Evolutionary conservation across 2,329 filamentous ascomycete genomes (phyloP).

Genomic region (Fonsecaea erecta): DNA sequence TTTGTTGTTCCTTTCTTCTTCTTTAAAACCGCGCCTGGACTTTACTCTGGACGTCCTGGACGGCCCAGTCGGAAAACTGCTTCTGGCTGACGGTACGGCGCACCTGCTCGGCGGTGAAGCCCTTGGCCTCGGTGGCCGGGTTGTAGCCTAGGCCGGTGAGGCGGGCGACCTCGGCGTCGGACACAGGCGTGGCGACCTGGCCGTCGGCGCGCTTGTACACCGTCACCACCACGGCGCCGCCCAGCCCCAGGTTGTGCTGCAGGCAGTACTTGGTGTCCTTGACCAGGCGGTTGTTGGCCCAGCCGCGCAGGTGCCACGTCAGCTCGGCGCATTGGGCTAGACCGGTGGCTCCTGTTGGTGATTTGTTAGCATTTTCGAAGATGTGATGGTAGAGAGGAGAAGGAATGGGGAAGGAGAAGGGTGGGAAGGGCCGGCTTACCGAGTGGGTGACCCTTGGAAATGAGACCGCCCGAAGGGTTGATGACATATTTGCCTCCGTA

Average conservation of each 20-base stretch:
- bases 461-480: constrained; percentile 92
- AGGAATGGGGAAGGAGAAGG: not conserved
- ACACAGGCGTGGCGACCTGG: constrained; percentile 63
- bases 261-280: constrained; percentile 72
- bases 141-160: constrained; percentile 81
- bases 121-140: constrained; percentile 85
- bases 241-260: constrained; percentile 92
- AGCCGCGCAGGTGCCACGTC: constrained; percentile 92
- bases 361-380: constrained; percentile 15
- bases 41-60: constrained; percentile 75
- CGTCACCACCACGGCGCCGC: constrained; percentile 86
- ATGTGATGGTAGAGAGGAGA: not conserved
- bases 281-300: constrained; percentile 86
- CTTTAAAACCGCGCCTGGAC: constrained; percentile 69
- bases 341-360: constrained; percentile 72
- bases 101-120: constrained; percentile 78
- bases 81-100: constrained; percentile 72
- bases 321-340: constrained; percentile 93
- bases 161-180: constrained; percentile 67
- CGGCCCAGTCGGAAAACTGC: constrained; percentile 71
- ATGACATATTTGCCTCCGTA: constrained; percentile 82
- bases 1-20: too few species aligned
- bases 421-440: too few species aligned
- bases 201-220: constrained; percentile 87
- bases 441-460: constrained; percentile 93